A percentile compares a stretch with the other conserved stretches of the same genome.
Evolutionary conservation across 257 asterid species (phyloP).

Genomic region (Solanum arcanum): DNA sequence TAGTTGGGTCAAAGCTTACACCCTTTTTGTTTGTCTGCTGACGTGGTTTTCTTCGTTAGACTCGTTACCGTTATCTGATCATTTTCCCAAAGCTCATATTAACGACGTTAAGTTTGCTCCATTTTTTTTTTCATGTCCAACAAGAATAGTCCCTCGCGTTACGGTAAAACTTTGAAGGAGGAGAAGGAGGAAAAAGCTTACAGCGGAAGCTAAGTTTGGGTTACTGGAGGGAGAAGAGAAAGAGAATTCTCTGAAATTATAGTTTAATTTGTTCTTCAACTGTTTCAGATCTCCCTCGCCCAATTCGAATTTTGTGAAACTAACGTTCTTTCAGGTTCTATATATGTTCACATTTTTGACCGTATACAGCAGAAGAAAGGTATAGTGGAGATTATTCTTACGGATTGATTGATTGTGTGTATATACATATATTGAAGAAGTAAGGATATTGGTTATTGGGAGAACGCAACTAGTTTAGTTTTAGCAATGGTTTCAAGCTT

Average conservation of each 20-base stretch:
- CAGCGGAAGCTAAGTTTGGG: neutral
- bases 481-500: constrained; percentile 85
- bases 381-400: neutral
- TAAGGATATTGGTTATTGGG: constrained; percentile 39
- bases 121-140: neutral
- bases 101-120: neutral
- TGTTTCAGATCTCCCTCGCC: neutral
- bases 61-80: neutral
- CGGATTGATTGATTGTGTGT: neutral
- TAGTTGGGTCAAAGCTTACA: neutral
- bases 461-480: constrained; percentile 61
- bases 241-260: neutral
- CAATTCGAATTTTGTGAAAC: neutral
- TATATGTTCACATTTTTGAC: neutral
- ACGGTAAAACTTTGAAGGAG: neutral
- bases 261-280: neutral
- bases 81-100: neutral
- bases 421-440: neutral
- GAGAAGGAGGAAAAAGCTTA: neutral
- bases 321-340: neutral
- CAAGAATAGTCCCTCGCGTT: neutral
- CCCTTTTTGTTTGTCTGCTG: neutral
- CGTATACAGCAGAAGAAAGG: neutral
- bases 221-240: neutral
- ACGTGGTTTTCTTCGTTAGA: neutral